Percentiles rank a stretch among this genome's conserved stretches.
These are phyloP conservation scores for Magnaporthiopsis rhizophila DNA, from an alignment of 2,329 filamentous ascomycete genomes.

Conservation along the genomic window DNA sequence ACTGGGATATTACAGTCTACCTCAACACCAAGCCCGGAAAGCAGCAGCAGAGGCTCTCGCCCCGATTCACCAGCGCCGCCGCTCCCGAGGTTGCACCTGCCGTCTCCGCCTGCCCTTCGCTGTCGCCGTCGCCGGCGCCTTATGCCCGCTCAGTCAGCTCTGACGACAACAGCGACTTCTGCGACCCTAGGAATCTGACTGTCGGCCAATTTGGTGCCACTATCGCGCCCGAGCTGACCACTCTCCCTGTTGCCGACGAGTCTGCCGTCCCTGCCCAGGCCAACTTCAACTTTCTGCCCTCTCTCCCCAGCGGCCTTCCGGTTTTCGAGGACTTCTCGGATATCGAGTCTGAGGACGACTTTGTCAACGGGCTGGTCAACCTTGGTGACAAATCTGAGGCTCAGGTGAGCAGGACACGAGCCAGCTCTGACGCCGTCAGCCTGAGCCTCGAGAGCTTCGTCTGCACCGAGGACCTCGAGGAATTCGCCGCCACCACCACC, in stretches of 20 bases:
- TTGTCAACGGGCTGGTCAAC: slow-evolving; percentile 65
- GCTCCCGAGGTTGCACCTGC: slow-evolving; percentile 27
- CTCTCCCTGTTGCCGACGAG: slow-evolving; percentile 56
- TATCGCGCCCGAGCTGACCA: slow-evolving; percentile 54
- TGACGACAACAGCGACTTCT: slow-evolving; percentile 70
- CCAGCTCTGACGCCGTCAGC: slow-evolving; percentile 58
- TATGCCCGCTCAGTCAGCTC: slow-evolving; percentile 61
- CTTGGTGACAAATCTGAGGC: slow-evolving; percentile 34
- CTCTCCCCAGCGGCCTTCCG: slow-evolving; percentile 53
- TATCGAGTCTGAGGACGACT: slow-evolving; percentile 85
- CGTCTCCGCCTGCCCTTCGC: slow-evolving; percentile 61
- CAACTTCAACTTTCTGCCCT: slow-evolving; percentile 46
- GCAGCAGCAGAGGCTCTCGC: slow-evolving; percentile 58
- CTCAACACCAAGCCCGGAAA: slow-evolving; percentile 23
- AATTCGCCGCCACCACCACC: slow-evolving; percentile 51
- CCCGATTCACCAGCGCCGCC: slow-evolving; percentile 35
- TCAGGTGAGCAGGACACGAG: slow-evolving; percentile 60
- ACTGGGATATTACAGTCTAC: slow-evolving; percentile 33
- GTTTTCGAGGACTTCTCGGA: slow-evolving; percentile 82
- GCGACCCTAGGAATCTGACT: slow-evolving; percentile 83
- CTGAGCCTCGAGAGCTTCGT: slow-evolving; percentile 72
- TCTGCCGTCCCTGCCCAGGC: slow-evolving; percentile 11
- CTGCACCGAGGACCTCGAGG: slow-evolving; percentile 66
- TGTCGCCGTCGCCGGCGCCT: slow-evolving; percentile 80
- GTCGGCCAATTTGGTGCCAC: slow-evolving; percentile 50